phyloP scores from a whole-genome alignment of 257 asterid genomes.

The Voacanga thouarsii region DNA sequence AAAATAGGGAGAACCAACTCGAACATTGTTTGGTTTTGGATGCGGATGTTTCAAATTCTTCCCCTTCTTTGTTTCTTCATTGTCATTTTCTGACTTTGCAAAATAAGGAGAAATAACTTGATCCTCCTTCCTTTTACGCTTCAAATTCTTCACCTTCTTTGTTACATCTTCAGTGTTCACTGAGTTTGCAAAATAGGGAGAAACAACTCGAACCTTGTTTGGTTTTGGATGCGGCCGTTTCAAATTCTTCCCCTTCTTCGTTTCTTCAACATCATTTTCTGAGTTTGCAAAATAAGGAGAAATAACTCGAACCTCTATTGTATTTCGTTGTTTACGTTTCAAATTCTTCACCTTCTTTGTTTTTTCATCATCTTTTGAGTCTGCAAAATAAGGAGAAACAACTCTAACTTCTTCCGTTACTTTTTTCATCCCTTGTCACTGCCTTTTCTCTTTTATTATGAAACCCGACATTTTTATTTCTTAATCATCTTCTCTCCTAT shows the following conservation, averaged over 20 bases:
- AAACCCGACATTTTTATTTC: background rate
- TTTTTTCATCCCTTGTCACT: background rate
- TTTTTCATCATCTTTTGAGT: background rate
- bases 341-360: background rate
- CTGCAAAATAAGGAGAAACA: conserved; percentile 2
- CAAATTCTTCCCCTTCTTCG: background rate
- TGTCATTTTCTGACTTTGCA: background rate
- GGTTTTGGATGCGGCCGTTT: background rate
- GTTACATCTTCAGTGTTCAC: background rate
- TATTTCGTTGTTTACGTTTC: background rate
- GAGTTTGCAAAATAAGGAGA: background rate
- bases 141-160: background rate
- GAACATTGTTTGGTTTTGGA: conserved; percentile 5
- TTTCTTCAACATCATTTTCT: background rate
- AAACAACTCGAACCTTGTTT: background rate
- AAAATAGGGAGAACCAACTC: conserved; percentile 24
- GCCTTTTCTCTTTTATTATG: background rate
- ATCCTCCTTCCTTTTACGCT: background rate
- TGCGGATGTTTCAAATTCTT: background rate
- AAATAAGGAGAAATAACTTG: background rate
- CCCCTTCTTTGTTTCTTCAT: background rate
- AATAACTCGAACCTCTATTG: background rate
- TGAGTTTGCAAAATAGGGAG: background rate
- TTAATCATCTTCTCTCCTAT: background rate
- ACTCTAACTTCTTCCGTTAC: background rate